Base-by-base conservation (phyloP, 2,329 filamentous ascomycete species). In the Alternaria longipes region DNA sequence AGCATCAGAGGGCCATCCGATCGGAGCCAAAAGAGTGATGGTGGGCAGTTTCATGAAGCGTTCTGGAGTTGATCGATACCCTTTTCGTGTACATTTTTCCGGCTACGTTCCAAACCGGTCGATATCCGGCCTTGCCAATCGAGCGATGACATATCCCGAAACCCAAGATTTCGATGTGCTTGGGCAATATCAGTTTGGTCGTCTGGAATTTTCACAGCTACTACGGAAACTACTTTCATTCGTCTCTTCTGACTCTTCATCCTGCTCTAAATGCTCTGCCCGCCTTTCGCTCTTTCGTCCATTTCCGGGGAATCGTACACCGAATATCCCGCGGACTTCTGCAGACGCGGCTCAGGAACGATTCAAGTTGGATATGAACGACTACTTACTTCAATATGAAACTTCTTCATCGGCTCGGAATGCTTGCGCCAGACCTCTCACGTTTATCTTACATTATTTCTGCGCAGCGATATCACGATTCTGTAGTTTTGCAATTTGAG, bases 41-140 rank as follows among this genome's bases (percentile, higher is more conserved):
- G 26, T 34, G 47, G 36, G 46, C 46, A 32, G 54, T 59, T 34
- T 56, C 54, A 41, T 24, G 36, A 61, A 56, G 54, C 60, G 50
- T 62, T 65, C 63, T 67, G 69, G 66, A 69, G 67, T 68, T 68
- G 70, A 67, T 71, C 64, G 69, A 73, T 71, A 74, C 72, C 72
- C 71, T 67, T 72, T 69, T 56, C 67, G 56, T 69, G 62, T 66
- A 64, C 61, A 59, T 66, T 63, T 66, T 69, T 54, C 59, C 62
- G 45, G 56, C 44, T 54, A 46, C 47, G 50, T 47, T 46, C 59
- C 38, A 41, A 5, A 32, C 8, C 22, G 42, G 30, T 56, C 46
- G 46, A 6, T 40, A 46, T 46, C 22, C 45, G 28, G 24, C 32
- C 46, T 56, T 8, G 41, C 30, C 45, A 32, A 54, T 26, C 26